These are phyloP conservation scores for Microdochium bolleyi DNA, from an alignment of 2,329 filamentous ascomycete genomes.

Conservation along the genomic window DNA sequence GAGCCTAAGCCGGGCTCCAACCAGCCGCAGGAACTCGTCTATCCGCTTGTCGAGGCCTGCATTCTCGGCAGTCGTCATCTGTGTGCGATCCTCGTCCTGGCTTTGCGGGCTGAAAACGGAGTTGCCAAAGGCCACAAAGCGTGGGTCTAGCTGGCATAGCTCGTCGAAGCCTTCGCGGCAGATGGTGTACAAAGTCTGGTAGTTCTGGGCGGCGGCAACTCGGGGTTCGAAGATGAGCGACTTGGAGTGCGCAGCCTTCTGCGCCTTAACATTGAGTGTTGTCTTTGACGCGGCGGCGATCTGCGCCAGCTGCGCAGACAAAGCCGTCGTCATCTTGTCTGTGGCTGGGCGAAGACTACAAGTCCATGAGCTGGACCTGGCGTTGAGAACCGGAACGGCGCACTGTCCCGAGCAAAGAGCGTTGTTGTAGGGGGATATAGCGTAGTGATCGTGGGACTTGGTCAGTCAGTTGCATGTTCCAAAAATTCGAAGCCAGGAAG, in stretches of 20 bases:
- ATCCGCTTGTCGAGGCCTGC: conserved; percentile 69
- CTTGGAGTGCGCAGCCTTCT: conserved; percentile 85
- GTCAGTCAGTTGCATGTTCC: not conserved
- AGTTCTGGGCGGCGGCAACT: conserved; percentile 80
- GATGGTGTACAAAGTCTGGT: conserved; percentile 79
- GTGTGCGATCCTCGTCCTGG: conserved; percentile 76
- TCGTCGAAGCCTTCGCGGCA: conserved; percentile 88
- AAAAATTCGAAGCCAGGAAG: not conserved
- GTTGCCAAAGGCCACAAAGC: conserved; percentile 66
- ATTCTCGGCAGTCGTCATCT: conserved; percentile 78
- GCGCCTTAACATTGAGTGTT: conserved; percentile 85
- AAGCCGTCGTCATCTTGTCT: conserved; percentile 65
- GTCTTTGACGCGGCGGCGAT: conserved; percentile 86
- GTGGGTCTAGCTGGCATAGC: conserved; percentile 75
- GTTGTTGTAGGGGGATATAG: not conserved
- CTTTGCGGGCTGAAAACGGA: conserved; percentile 93
- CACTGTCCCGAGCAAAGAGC: not conserved
- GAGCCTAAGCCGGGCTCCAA: conserved; percentile 68
- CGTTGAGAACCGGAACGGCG: not conserved
- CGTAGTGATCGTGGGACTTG: too few relatives aligned
- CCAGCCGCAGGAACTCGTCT: conserved; percentile 75
- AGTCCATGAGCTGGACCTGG: conserved; percentile 6
- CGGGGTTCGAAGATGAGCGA: conserved; percentile 88
- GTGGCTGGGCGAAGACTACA: not conserved
- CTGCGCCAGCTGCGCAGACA: conserved; percentile 88